Base-by-base conservation (phyloP, 192 early-diverging fungal genomes). In the Coemansia sp. region DNA sequence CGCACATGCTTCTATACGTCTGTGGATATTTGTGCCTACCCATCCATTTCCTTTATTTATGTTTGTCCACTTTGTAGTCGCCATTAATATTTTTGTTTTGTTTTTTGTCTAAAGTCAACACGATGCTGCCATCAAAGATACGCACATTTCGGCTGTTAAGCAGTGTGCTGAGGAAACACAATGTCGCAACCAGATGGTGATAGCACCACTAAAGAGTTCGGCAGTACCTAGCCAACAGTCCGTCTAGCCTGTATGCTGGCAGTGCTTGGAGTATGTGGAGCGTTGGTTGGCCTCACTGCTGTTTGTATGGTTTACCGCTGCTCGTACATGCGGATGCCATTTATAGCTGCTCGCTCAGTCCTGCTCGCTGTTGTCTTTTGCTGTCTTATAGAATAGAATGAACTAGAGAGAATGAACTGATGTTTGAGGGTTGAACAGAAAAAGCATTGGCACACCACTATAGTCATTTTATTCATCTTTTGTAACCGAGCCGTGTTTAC, bases 341-440 rank as follows among this genome's bases (percentile, higher is more conserved):
- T 73, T 10, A 40, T 79, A 20, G 52, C 65, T 15, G 66, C 64
- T 16, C 61, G 68, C 16, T 68, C 68, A 13, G 30, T 64, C 21
- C 62, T 68, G 16, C 62, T 79, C 9, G 60, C 74, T 9, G 33
- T 63, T 23, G 25, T 59, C 31, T 72, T n/a, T n/a, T n/a, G n/a
- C n/a, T n/a, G n/a, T n/a, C n/a, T n/a, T n/a, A n/a, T n/a, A n/a
- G n/a, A n/a, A n/a, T n/a, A n/a, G n/a, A n/a, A n/a, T n/a, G n/a
- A n/a, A n/a, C n/a, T n/a, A n/a, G n/a, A n/a, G n/a, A n/a, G n/a
- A n/a, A n/a, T n/a, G 74, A 58, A 62, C 72, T 1, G 8, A 68
- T 20, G 33, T 51, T 25, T 64, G 71, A 1, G 20, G 60, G 25
- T 42, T 63, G 16, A 61, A 42, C 2, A 72, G 71, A 23, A 16